Percentiles rank a stretch among this genome's conserved stretches.
Evolutionary conservation across 441 rosid species (phyloP).

Genomic region (Populus hybrid): DNA sequence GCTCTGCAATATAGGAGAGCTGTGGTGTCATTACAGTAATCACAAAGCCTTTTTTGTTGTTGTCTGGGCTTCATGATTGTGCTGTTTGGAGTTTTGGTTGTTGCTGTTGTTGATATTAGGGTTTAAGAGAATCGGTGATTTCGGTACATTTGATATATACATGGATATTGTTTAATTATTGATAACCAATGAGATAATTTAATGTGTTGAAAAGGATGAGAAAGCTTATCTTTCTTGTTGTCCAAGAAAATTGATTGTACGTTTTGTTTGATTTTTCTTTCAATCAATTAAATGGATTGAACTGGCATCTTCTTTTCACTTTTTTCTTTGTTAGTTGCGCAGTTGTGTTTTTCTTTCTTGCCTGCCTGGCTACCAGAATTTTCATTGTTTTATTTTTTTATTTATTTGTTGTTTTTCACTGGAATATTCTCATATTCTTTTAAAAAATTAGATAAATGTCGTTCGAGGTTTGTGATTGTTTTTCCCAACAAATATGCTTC

Average conservation of each 20-base stretch:
- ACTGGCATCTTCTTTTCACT: too few relatives aligned
- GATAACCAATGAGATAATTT: too few relatives aligned
- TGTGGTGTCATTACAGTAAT: constrained; percentile 54
- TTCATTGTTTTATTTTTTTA: too few relatives aligned
- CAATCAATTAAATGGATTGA: neutral
- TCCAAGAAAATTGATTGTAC: neutral
- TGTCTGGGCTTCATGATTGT: constrained; percentile 5
- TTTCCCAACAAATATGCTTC: too few relatives aligned
- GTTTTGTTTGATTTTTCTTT: neutral
- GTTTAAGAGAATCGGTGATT: constrained; percentile 6
- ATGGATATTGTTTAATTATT: neutral
- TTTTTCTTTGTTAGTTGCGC: too few relatives aligned
- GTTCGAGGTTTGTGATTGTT: too few relatives aligned
- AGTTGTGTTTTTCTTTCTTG: too few relatives aligned
- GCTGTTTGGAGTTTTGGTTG: neutral
- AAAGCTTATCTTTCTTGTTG: constrained; percentile 4
- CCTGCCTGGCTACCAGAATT: too few relatives aligned
- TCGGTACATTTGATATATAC: neutral
- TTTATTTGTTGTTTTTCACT: too few relatives aligned
- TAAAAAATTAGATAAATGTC: too few relatives aligned
- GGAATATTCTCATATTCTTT: too few relatives aligned
- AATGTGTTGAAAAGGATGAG: neutral
- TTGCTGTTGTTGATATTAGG: neutral
- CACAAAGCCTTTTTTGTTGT: constrained; percentile 51
- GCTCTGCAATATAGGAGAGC: constrained; percentile 86